Base-by-base conservation (phyloP, 129 eudicot genomes). In the Chrysanthemum lavandulifolium region DNA sequence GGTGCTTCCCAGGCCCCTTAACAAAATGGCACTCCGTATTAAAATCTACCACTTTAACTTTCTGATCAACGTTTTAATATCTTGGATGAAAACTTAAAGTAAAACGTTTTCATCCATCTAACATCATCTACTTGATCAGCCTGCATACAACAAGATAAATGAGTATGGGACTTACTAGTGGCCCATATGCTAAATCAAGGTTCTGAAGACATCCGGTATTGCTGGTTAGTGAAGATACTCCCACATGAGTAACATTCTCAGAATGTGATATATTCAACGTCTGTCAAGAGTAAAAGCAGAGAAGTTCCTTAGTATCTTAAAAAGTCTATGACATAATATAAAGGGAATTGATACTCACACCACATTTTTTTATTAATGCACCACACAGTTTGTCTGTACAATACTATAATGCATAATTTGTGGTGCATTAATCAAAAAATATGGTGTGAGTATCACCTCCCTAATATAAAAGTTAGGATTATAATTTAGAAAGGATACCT, bases 211-310 rank as follows among this genome's bases (percentile, higher is more conserved):
- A 76, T 49, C 73, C 81, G 65, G 81, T 74, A 58, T 77, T 84
- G 70, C 79, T 82, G 50, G 91, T 82, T 69, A 95, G 78, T 50
- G 89, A 91, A 68, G 93, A 84, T 73, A 95, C 76, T 54, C 97
- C 97, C 57, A 83, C 85, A 57, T 84, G 91, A 72, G 90, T 88
- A 31, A 88, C 75, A 61, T 85, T 84, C 74, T 88, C 91, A 65
- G 94, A 90, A 64, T 87, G 82, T 45, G 99, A 95, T 79, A 91
- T 76, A 76, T 90, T 89, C 67, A 95, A 94, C 43, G 80, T 79
- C 99, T 95, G 87, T 73, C 25, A 72, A 48, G 67, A 55, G 70
- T 65, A 69, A 25, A 64, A 64, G 59, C 16, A 73, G 10, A 9
- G 14, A 58, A 63, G 55, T 61, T 23, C 15, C 15, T 62, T 70